phyloP scores from a whole-genome alignment of 75 land plant species.

The Cryptomeria japonica region DNA sequence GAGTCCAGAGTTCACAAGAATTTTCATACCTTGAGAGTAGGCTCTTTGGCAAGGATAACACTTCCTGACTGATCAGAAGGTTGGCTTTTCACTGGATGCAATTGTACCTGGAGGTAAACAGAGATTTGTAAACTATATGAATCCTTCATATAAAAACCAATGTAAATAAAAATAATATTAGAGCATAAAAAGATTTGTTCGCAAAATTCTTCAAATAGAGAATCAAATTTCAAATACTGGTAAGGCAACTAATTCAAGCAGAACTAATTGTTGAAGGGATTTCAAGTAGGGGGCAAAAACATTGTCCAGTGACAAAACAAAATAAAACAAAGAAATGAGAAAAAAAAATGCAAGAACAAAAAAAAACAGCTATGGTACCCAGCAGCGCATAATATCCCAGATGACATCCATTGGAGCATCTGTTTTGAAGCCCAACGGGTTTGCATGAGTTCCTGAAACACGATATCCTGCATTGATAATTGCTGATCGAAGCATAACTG shows the following conservation, averaged over 20 bases:
- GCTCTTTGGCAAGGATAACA: slow-evolving; percentile 80
- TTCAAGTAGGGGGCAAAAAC: background rate
- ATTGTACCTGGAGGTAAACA: slow-evolving; percentile 62
- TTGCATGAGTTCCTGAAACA: slow-evolving; percentile 94
- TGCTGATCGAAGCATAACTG: slow-evolving; percentile 91
- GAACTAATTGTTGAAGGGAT: background rate
- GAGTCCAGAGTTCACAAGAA: background rate
- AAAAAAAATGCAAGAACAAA: background rate
- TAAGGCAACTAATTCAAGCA: background rate
- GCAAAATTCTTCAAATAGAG: background rate
- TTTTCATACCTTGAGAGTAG: slow-evolving; percentile 65
- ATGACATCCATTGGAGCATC: slow-evolving; percentile 96
- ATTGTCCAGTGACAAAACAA: background rate
- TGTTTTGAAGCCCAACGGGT: slow-evolving; percentile 86
- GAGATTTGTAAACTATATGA: background rate
- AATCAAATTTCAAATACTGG: background rate
- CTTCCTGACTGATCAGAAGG: slow-evolving; percentile 76
- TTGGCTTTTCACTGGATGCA: slow-evolving; percentile 91
- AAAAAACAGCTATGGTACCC: slow-evolving; percentile 59
- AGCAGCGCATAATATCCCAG: slow-evolving; percentile 99
- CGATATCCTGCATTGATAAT: slow-evolving; percentile 95
- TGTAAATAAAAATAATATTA: background rate
- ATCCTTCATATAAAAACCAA: background rate
- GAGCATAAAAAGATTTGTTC: background rate
- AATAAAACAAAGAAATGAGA: background rate